Base-by-base conservation (phyloP, 2,329 filamentous ascomycete species). In the Penicillium rolfsii region DNA sequence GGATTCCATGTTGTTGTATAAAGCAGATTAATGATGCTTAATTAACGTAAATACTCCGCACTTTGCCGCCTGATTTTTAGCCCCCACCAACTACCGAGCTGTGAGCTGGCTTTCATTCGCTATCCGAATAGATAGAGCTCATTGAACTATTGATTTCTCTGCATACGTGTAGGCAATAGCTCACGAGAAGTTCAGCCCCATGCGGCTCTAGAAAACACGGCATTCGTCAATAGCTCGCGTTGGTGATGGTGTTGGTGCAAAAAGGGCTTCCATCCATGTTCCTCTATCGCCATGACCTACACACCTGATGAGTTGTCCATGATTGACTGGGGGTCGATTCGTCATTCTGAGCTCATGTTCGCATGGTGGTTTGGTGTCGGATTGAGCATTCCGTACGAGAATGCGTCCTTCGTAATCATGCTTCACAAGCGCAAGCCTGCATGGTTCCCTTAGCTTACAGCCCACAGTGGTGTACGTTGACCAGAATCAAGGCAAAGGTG, bases 141-240 rank as follows among this genome's bases (percentile, higher is more conserved):
- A n/a, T n/a, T 9, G 45, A 30, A 24, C 12, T 12, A 7, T 48
- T 4, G 45, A n/a, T 16, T n/a, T 28, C 7, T 8, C 4, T 30
- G 45, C 14, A 48, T 3, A 26, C 26, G 2, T n/a, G 0, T 1
- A 26, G 16, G 14, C 45, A 30, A 48, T 48, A 48, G 24, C n/a
- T 7, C 5, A 8, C 14, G n/a, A 9, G 3, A 11, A 48, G 7
- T 30, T 19, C 45, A 48, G 45, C 45, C 45, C 49, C 49, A 35
- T 52, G 49, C 49, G 49, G 30, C 49, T 52, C 49, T 35, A 52
- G 49, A 52, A 52, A 52, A 52, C 30, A 22, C 28, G 49, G 33
- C n/a, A 52, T 52, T 52, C 30, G 49, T 36, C 12, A n/a, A 52
- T 35, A 22, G 16, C 49, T 12, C n/a, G 22, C 9, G 6, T 6